These are phyloP conservation scores for Hymenotorrendiella dingleyae DNA, from an alignment of 2,329 filamentous ascomycete species.

Conservation along the genomic window DNA sequence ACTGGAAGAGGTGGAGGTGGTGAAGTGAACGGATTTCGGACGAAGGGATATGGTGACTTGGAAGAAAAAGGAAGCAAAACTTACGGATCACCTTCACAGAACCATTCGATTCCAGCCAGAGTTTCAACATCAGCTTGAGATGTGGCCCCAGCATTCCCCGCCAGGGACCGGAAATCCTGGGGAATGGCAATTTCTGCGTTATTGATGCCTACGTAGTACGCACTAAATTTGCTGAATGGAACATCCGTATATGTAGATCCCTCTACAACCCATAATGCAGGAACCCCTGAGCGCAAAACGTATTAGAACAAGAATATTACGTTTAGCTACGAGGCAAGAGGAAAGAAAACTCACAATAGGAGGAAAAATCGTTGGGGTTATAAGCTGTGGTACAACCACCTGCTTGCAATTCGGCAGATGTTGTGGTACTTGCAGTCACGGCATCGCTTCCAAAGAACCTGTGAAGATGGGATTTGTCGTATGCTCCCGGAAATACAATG, in stretches of 20 bases:
- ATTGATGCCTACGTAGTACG: slow-evolving; percentile 40
- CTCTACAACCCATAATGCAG: slow-evolving; percentile 34
- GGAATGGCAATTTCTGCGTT: slow-evolving; percentile 41
- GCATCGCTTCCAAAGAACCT: slow-evolving; percentile 41
- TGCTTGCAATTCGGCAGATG: slow-evolving; percentile 32
- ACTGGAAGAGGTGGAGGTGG: too few relatives aligned
- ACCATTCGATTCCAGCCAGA: slow-evolving; percentile 31
- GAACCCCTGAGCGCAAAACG: slow-evolving; percentile 30
- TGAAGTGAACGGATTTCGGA: too few relatives aligned
- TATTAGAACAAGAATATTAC: background rate
- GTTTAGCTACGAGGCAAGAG: background rate
- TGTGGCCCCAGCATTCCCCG: slow-evolving; percentile 35
- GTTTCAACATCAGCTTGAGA: slow-evolving; percentile 28
- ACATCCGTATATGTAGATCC: slow-evolving; percentile 32
- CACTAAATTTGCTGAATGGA: slow-evolving; percentile 36
- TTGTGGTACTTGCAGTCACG: slow-evolving; percentile 34
- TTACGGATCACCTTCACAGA: slow-evolving; percentile 33
- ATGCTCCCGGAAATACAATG: slow-evolving; percentile 36
- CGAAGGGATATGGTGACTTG: too few relatives aligned
- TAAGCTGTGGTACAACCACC: slow-evolving; percentile 41
- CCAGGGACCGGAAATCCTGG: slow-evolving; percentile 37
- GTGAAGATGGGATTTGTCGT: slow-evolving; percentile 39
- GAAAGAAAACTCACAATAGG: slow-evolving; percentile 35
- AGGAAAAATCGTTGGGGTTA: slow-evolving; percentile 42
- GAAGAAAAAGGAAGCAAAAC: too few relatives aligned